Conservation (phyloP, 2,329 filamentous ascomycete genomes). For the Blastomyces silverae region DNA sequence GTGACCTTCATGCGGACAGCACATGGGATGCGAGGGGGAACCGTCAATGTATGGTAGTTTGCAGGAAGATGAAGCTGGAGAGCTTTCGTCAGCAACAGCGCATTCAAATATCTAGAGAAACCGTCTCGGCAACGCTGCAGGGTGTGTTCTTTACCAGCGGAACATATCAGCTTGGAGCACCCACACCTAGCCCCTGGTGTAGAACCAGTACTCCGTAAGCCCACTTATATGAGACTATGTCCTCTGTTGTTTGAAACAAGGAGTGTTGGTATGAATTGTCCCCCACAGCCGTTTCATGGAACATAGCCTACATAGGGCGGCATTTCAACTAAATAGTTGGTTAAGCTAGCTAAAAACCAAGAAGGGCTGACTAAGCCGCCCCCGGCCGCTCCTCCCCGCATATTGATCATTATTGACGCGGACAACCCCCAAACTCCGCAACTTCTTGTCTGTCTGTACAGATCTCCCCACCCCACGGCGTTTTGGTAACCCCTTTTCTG, state of each 20-base stretch:
- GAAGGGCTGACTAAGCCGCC: not conserved
- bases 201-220: not conserved
- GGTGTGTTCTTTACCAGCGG: not conserved
- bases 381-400: not conserved
- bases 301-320: not conserved
- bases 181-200: conserved; percentile 12
- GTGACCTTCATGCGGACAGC: conserved; percentile 74
- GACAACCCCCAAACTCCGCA: not conserved
- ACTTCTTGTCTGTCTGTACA: no score
- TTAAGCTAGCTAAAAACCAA: not conserved
- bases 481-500: not conserved
- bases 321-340: no score
- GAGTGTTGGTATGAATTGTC: not conserved
- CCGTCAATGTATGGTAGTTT: not conserved
- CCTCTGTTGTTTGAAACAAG: not conserved
- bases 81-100: not conserved
- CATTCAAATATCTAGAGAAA: not conserved
- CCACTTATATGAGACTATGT: not conserved
- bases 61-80: not conserved
- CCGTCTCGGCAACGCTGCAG: no score
- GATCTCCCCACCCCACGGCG: not conserved
- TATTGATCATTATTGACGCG: not conserved
- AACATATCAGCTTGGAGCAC: conserved; percentile 17
- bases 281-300: not conserved
- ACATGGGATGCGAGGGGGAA: not conserved